These are phyloP conservation scores for Mycena alexandri DNA, from an alignment of 768 basidiomycete species.

Conservation along the genomic window DNA sequence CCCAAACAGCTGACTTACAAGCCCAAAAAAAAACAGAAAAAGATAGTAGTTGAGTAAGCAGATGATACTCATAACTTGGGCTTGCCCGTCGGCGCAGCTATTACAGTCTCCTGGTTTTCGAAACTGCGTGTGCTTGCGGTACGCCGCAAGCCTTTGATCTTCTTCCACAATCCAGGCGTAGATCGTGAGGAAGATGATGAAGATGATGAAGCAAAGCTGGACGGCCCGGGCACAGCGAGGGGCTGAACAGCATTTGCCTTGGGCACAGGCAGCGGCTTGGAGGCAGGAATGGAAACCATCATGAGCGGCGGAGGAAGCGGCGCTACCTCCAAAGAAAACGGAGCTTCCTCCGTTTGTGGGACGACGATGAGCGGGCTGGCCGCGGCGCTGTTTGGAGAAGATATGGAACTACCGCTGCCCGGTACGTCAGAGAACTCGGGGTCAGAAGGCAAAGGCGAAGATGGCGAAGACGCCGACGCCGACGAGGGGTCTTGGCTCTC, in stretches of 20 bases:
- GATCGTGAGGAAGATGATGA: conserved; percentile 32
- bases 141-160: conserved; percentile 37
- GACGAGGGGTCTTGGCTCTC: conserved; percentile 15
- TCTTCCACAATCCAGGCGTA: conserved; percentile 52
- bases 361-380: neutral
- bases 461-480: conserved; percentile 6
- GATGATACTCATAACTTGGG: neutral
- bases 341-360: neutral
- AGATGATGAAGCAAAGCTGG: conserved; percentile 22
- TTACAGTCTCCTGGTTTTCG: too few species aligned
- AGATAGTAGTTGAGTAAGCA: too few species aligned
- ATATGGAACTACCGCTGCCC: conserved; percentile 12
- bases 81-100: neutral
- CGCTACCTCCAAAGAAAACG: neutral
- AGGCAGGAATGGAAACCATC: neutral
- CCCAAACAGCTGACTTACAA: too few species aligned
- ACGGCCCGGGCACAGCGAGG: conserved; percentile 17
- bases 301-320: conserved; percentile 16
- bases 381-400: conserved; percentile 17
- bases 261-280: conserved; percentile 2
- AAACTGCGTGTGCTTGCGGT: too few species aligned
- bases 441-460: conserved; percentile 9
- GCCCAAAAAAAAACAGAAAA: too few species aligned
- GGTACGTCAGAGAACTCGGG: conserved; percentile 11
- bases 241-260: conserved; percentile 1